A percentile compares a stretch with the other conserved stretches of the same genome.
These are phyloP conservation scores for Rhodotorula toruloides DNA, from an alignment of 768 basidiomycete genomes.

Conservation along the genomic window DNA sequence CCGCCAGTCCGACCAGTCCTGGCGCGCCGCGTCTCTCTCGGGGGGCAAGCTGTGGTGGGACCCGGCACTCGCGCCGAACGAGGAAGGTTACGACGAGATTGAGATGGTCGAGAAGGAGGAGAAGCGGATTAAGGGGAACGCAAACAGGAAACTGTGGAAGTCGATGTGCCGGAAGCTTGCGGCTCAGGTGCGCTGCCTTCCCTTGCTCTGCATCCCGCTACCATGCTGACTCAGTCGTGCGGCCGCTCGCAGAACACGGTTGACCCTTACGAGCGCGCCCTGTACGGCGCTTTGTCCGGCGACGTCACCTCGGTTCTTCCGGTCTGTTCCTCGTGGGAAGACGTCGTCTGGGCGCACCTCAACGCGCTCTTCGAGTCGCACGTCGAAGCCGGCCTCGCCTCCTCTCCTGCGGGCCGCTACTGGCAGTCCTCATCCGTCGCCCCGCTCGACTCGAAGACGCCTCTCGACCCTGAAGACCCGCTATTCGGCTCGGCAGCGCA, in stretches of 20 bases:
- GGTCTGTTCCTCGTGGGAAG: conserved; percentile 84
- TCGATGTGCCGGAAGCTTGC: conserved; percentile 72
- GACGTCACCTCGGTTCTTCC: conserved; percentile 63
- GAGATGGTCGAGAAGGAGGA: conserved; percentile 47
- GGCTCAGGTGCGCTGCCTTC: conserved; percentile 56
- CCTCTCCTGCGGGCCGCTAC: conserved; percentile 17
- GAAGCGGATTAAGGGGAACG: conserved; percentile 62
- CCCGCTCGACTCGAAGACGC: neutral
- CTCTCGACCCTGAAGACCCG: conserved; percentile 31
- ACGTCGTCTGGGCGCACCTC: conserved; percentile 88
- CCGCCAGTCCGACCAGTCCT: conserved; percentile 75
- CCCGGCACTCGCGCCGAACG: conserved; percentile 55
- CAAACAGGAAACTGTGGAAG: conserved; percentile 78
- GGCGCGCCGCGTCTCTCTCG: conserved; percentile 83
- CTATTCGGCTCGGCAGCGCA: conserved; percentile 10
- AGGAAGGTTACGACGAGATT: conserved; percentile 49
- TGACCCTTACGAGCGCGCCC: conserved; percentile 67
- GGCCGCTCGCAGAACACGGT: conserved; percentile 53
- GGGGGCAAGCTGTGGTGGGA: conserved; percentile 75
- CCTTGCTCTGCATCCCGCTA: neutral
- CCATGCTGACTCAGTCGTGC: neutral
- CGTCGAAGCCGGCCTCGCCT: conserved; percentile 60
- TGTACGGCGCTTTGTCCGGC: conserved; percentile 76
- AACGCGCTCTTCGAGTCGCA: conserved; percentile 76
- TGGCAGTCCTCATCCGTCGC: conserved; percentile 25